Evolutionary conservation across 1,284 basidiomycete species (phyloP), one percentile per base, ranked within the genome.

Genomic region (Ceraceosorus guamensis): DNA sequence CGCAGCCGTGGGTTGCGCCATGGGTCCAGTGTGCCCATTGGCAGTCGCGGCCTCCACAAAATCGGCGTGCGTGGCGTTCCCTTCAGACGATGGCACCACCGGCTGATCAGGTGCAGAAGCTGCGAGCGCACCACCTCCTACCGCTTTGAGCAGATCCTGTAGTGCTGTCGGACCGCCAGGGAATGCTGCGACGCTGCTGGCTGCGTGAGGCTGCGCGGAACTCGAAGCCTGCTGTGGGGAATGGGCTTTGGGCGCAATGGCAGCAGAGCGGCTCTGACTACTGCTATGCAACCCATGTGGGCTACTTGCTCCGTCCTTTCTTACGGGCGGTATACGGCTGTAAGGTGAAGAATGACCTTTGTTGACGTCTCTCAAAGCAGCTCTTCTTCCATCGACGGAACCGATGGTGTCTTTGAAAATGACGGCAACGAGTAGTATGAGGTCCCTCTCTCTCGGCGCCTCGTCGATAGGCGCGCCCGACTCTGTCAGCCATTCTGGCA

Each of bases 401-500:
- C 24, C 33, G 50, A 61, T 37, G 4, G 67, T 57, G 33, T 63
- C 67, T n/a, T 57, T 60, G 41, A 65, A 60, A 5, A 72, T 57
- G 6, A 72, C 70, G 3, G 66, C 68, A 1, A 66, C 68, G 31
- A 72, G 55, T 16, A 72, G 43, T n/a, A 72, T 60, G 50, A 70
- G 32, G 48, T 72, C 64, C 7, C 58, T 57, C 7, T 64, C 64
- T 4, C 66, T 53, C 35, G 39, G 39, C 39, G 39, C 16, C n/a
- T 50, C 32, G 30, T 24, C 24, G 24, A 24, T 24, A 39, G 33
- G 11, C 24, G 24, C 5, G 53, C 60, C 24, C 52, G 35, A 16
- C 56, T 51, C 60, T 59, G 60, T 0, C 39, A 76, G 62, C 73
- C 73, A 76, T 1, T 66, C 56, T 11, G 73, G 73, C 37, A 71